Evolutionary conservation across 495 filamentous ascomycete genomes (phyloP).

Genomic region (Astrothelium subdiscretum): DNA sequence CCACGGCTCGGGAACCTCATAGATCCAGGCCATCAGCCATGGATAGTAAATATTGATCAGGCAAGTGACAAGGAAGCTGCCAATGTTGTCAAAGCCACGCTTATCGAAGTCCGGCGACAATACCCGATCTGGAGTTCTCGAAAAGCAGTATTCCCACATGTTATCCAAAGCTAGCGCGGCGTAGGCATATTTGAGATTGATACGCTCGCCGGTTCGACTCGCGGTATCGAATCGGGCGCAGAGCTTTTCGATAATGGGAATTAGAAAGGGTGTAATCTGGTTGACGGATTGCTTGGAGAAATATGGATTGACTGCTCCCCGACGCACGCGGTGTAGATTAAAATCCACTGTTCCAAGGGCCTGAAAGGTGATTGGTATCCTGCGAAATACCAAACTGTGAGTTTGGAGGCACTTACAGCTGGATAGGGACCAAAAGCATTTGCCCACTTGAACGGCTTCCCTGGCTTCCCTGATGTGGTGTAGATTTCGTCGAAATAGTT

Average conservation of each 20-base stretch:
- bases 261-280: conserved; percentile 28
- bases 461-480: conserved; percentile 1
- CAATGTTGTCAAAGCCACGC: conserved; percentile 7
- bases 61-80: conserved; percentile 5
- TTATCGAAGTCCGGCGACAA: background rate
- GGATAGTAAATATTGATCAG: background rate
- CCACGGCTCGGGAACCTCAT: background rate
- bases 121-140: background rate
- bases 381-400: conserved; percentile 5
- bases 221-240: conserved; percentile 17
- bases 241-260: conserved; percentile 26
- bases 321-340: conserved; percentile 31
- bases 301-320: conserved; percentile 29
- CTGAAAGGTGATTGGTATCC: conserved; percentile 4
- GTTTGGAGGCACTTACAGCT: background rate
- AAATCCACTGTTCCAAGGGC: conserved; percentile 27
- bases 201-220: conserved; percentile 10
- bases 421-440: conserved; percentile 1
- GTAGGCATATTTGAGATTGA: conserved; percentile 30
- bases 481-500: conserved; percentile 18
- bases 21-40: background rate
- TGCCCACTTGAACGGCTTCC: conserved; percentile 1
- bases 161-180: conserved; percentile 35
- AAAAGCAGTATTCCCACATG: conserved; percentile 34
- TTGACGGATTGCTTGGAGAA: conserved; percentile 32